These are phyloP conservation scores for Zalaria sp. DNA, from an alignment of 2,329 filamentous ascomycete genomes.

Conservation along the genomic window DNA sequence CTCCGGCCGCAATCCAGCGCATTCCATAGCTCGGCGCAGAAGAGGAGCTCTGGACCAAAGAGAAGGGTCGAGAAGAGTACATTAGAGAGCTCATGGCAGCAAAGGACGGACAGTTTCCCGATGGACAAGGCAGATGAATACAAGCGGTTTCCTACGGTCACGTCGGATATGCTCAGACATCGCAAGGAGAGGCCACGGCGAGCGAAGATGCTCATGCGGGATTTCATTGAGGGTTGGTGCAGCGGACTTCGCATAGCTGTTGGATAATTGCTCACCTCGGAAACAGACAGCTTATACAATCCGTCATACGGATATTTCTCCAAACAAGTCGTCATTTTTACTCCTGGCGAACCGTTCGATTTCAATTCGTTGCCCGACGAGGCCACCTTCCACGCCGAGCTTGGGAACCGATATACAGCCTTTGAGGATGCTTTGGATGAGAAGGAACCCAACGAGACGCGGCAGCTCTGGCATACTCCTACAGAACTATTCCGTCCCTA, in stretches of 20 bases:
- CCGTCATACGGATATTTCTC: slow-evolving; percentile 92
- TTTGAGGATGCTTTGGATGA: slow-evolving; percentile 84
- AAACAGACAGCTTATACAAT: slow-evolving; percentile 79
- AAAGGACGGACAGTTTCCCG: slow-evolving; percentile 61
- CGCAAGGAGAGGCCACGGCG: slow-evolving; percentile 64
- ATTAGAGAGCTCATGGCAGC: slow-evolving; percentile 71
- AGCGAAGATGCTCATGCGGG: slow-evolving; percentile 93
- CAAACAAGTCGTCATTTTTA: slow-evolving; percentile 93
- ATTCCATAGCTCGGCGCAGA: neutral
- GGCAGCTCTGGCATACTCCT: slow-evolving; percentile 96
- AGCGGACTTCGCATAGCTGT: neutral
- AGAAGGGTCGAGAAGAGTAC: slow-evolving; percentile 21
- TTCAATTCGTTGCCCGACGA: slow-evolving; percentile 74
- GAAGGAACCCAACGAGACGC: slow-evolving; percentile 54
- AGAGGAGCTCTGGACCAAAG: slow-evolving; percentile 6
- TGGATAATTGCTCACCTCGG: slow-evolving; percentile 4
- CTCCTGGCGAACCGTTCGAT: slow-evolving; percentile 77
- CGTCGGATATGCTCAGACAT: slow-evolving; percentile 59
- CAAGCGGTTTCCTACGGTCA: slow-evolving; percentile 68
- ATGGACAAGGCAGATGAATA: slow-evolving; percentile 70
- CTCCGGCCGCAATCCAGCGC: slow-evolving; percentile 14
- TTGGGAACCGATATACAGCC: slow-evolving; percentile 68
- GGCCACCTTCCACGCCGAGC: slow-evolving; percentile 62
- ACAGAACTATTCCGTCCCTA: slow-evolving; percentile 94
- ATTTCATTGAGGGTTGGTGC: slow-evolving; percentile 68